phyloP scores from a whole-genome alignment of 148 eudicot genomes.

The Pouteria glomerata region DNA sequence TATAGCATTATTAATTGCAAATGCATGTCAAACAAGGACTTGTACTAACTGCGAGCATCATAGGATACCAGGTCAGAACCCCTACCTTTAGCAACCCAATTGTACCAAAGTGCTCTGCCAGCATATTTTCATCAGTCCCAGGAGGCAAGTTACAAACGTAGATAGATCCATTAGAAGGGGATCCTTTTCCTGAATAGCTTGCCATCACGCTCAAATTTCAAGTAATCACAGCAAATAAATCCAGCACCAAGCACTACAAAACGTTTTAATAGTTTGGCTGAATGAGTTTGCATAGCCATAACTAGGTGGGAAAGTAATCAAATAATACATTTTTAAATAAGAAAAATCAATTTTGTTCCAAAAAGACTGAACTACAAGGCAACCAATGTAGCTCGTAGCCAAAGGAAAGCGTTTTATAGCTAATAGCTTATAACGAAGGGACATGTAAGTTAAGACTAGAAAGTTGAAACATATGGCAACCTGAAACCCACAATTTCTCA shows the following conservation, averaged over 20 bases:
- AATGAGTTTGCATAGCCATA: no score
- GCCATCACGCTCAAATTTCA: slow-evolving; percentile 61
- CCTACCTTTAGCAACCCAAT: slow-evolving; percentile 93
- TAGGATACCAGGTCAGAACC: slow-evolving; percentile 7
- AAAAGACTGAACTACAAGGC: no score
- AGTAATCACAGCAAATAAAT: slow-evolving; percentile 23
- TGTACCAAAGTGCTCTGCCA: slow-evolving; percentile 87
- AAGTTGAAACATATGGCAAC: no score
- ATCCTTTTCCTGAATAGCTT: slow-evolving; percentile 60
- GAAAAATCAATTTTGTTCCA: no score
- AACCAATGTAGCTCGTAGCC: no score
- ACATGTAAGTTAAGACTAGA: no score
- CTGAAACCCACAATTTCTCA: no score
- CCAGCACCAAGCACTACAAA: slow-evolving; percentile 19
- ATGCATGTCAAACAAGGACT: background rate
- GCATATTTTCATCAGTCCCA: slow-evolving; percentile 86
- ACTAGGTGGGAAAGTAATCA: no score
- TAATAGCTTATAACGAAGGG: no score
- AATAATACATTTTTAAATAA: no score
- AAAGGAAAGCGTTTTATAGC: no score
- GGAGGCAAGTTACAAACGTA: slow-evolving; percentile 87
- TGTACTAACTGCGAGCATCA: background rate
- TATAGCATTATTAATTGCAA: background rate
- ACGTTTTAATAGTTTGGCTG: background rate
- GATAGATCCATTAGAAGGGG: slow-evolving; percentile 65